Evolutionary conservation across 768 basidiomycete genomes (phyloP), one percentile per base, ranked within the genome.

Genomic region (Boletus rubropictus): DNA sequence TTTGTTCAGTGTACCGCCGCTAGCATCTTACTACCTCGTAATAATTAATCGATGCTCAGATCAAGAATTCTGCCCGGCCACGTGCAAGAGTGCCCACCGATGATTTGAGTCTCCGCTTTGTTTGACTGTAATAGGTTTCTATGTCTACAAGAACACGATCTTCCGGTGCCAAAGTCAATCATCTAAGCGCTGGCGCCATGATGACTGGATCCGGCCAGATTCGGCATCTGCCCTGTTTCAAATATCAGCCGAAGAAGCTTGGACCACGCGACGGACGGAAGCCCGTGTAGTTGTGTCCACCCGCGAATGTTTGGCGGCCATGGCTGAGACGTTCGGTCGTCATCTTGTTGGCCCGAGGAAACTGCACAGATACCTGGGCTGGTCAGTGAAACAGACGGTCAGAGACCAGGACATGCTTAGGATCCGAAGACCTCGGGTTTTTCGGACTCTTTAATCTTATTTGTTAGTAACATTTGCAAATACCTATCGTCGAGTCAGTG

Each of bases 181-280:
- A 43, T 51, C 41, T 48, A 56, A 57, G 61, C 48, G 48, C 57
- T 47, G 46, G 52, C 36, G 45, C 48, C 48, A 49, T 48, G 48
- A 56, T 39, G 44, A 38, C 60, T 48, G 53, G 56, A 48, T 32
- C 17, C 38, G n/a, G 31, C 22, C 54, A 39, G 32, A 34, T 38
- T 28, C 28, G 31, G 39, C 27, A 20, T 14, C 22, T 17, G 56
- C 60, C 59, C 60, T 62, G 59, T 60, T 60, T 62, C 60, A 59
- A 39, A 2, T 10, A 14, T 1, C 48, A 46, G 50, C 48, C 44
- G 37, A 44, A 22, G 29, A 41, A 41, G 29, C 34, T 12, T 37
- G 35, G 31, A 21, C 50, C 56, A 62, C 50, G 57, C 60, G 60
- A 59, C 50, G 41, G 24, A 36, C 41, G 51, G 57, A 42, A 39